Evolutionary conservation across 208 protist species (phyloP), one percentile per base, ranked within the genome.

Genomic region (Leishmania tarentolae): DNA sequence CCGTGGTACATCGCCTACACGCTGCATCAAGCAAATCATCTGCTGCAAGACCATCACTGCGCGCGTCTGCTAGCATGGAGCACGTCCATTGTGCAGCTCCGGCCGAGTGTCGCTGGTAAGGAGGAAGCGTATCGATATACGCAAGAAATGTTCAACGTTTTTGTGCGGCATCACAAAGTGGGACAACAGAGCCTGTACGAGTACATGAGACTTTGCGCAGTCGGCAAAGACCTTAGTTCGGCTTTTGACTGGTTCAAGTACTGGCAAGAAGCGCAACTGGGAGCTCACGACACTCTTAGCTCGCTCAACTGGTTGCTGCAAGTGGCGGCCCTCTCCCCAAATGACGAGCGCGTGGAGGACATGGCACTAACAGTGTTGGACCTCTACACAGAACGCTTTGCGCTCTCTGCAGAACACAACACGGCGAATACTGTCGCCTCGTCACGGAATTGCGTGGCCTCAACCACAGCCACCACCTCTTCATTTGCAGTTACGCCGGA

Each of bases 201-300:
- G 84, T 96, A 90, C 80, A 88, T 98, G 74, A 88, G 94, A 3
- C 83, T 98, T 40, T 98, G 94, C 74, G 92, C 89, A 3, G 86
- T 89, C 0, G 94, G 94, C 2, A 85, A 88, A 13, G 94, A 98
- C 65, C 82, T 98, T 46, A 96, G 88, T 17, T 90, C 86, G 8
- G 94, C 93, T n/a, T 98, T 91, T 75, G 88, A 91, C 24, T 96
- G 93, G 92, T 88, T 95, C 69, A 89, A 95, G 83, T 94, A 92
- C 86, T 93, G 91, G 87, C 86, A 95, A n/a, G 92, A 98, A 73
- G 76, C 86, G 7, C 75, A 88, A 17, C 68, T 87, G 8, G 72
- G 71, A 21, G 91, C 81, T 52, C 70, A 77, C 9, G 75, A 66
- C 35, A 78, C 77, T 1, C 71, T 88, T 19, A 50, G 28, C n/a